A percentile compares a stretch with the other conserved stretches of the same genome.
Conservation (phyloP, 495 filamentous ascomycete genomes). For the Lepraria neglecta region DNA sequence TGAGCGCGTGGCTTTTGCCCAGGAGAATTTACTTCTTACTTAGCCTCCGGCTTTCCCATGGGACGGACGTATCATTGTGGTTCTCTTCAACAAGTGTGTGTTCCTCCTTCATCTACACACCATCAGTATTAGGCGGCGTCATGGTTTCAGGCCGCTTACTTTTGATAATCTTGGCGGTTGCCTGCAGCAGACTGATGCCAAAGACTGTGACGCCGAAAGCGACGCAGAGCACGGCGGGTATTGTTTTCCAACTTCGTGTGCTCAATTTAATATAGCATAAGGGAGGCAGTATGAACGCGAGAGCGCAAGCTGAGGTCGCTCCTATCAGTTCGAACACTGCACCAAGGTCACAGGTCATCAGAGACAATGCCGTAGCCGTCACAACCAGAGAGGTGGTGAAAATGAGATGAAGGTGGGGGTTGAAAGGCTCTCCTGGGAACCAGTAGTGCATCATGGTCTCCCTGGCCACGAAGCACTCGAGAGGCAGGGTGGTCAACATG, state of each 20-base stretch:
- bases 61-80: no score
- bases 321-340: slow-evolving; percentile 93
- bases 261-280: slow-evolving; percentile 92
- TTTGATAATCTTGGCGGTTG: slow-evolving; percentile 56
- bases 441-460: slow-evolving; percentile 95
- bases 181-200: slow-evolving; percentile 73
- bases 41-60: no score
- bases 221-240: slow-evolving; percentile 60
- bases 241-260: slow-evolving; percentile 67
- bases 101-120: slow-evolving; percentile 34
- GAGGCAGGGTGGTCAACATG: slow-evolving; percentile 94
- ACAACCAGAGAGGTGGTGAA: slow-evolving; percentile 69
- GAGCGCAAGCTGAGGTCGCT: slow-evolving; percentile 84
- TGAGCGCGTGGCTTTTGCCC: no score
- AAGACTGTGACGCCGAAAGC: slow-evolving; percentile 76
- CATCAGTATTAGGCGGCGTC: background rate
- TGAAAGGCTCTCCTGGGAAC: slow-evolving; percentile 73
- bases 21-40: no score
- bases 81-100: slow-evolving; percentile 27
- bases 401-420: slow-evolving; percentile 75
- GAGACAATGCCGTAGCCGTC: slow-evolving; percentile 64
- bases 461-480: slow-evolving; percentile 95
- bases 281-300: slow-evolving; percentile 93
- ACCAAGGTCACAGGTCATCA: slow-evolving; percentile 88
- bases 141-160: slow-evolving; percentile 14